These are phyloP conservation scores for Cytospora mali DNA, from an alignment of 2,329 filamentous ascomycete species.

Conservation along the genomic window DNA sequence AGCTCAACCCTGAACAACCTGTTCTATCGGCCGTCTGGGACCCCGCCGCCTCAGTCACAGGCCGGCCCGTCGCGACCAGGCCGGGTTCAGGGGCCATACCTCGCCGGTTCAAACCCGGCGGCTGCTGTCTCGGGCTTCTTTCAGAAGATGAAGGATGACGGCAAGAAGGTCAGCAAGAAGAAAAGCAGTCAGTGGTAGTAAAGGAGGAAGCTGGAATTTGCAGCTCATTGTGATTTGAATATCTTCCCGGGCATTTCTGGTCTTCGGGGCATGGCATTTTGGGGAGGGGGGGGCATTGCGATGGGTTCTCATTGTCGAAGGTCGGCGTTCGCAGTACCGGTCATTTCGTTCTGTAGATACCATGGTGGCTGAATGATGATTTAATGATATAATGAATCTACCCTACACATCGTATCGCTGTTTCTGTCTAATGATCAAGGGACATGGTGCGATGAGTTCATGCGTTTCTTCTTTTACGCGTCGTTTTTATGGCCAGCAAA, in stretches of 20 bases:
- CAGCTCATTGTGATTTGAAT: conserved; percentile 2
- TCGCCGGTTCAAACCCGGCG: conserved; percentile 28
- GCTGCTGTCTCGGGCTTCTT: conserved; percentile 34
- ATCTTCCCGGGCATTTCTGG: not conserved
- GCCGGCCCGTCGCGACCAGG: conserved; percentile 28
- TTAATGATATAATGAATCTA: not conserved
- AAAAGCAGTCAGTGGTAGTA: conserved; percentile 40
- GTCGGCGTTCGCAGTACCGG: not conserved
- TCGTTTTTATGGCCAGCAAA: not conserved
- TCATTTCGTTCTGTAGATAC: conserved; percentile 7
- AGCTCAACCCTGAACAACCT: conserved; percentile 33
- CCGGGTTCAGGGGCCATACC: conserved; percentile 30
- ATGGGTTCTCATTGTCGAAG: not conserved
- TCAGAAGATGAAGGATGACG: conserved; percentile 31
- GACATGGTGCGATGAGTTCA: not conserved
- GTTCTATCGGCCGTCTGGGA: conserved; percentile 35
- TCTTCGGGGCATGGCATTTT: conserved; percentile 7
- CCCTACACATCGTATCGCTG: not conserved
- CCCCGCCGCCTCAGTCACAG: conserved; percentile 24
- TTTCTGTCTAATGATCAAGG: not conserved
- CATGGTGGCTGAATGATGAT: not conserved
- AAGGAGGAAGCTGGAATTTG: not conserved
- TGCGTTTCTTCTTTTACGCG: not conserved
- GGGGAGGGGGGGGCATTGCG: conserved; percentile 15
- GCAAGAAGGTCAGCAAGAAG: conserved; percentile 39